A percentile compares a stretch with the other conserved stretches of the same genome.
phyloP scores from a whole-genome alignment of 768 basidiomycete genomes.

The Rhizopogon vesiculosus region DNA sequence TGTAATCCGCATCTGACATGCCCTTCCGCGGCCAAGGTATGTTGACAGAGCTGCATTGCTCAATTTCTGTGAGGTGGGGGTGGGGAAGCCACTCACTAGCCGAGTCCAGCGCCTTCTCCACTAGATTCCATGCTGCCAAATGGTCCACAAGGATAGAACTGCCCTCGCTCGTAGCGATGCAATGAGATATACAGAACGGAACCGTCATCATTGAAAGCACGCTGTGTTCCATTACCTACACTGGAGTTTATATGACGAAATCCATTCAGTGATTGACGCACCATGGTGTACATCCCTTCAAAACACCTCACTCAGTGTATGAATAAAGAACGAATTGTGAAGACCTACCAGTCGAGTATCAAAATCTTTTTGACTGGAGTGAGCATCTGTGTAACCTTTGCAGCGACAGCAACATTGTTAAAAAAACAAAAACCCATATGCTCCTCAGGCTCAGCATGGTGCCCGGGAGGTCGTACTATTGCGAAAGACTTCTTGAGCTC shows the following conservation, averaged over 20 bases:
- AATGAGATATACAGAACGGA: constrained; percentile 90
- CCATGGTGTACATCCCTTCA: constrained; percentile 94
- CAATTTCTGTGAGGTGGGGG: constrained; percentile 7
- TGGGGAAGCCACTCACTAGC: constrained; percentile 58
- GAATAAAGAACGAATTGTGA: constrained; percentile 2
- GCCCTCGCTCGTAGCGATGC: constrained; percentile 90
- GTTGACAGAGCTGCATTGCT: constrained; percentile 74
- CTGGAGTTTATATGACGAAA: not conserved
- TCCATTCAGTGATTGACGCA: constrained; percentile 25
- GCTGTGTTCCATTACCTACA: constrained; percentile 93
- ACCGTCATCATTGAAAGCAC: constrained; percentile 92
- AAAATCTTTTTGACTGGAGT: constrained; percentile 75
- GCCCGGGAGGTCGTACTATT: constrained; percentile 94
- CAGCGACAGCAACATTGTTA: constrained; percentile 95
- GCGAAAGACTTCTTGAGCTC: constrained; percentile 86
- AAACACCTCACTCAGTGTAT: constrained; percentile 7
- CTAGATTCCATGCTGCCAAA: constrained; percentile 85
- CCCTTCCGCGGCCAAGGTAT: constrained; percentile 88
- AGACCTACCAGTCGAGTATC: constrained; percentile 89
- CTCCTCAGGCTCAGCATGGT: constrained; percentile 97
- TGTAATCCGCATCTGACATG: constrained; percentile 94
- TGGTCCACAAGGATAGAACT: constrained; percentile 89
- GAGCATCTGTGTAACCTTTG: constrained; percentile 69
- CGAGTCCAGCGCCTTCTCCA: constrained; percentile 78
- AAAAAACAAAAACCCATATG: constrained; percentile 99